Base-by-base conservation (phyloP, 352 stramenopile genomes). In the Pythium rhizo-oryzae region DNA sequence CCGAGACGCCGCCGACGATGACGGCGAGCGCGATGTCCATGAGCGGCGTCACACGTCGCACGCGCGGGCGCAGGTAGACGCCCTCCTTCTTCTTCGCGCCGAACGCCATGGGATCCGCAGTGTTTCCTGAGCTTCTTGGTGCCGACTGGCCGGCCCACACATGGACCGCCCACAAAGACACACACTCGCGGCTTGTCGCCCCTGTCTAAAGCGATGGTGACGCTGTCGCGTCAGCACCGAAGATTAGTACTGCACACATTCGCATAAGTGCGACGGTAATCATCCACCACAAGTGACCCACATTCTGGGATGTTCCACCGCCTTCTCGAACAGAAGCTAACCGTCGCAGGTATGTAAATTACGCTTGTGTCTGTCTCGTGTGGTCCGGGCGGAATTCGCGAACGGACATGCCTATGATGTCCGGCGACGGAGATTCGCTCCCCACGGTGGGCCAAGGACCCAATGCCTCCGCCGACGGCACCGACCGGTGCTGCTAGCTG, bases 1-100 rank as follows among this genome's bases (percentile, higher is more conserved):
- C 80, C 15, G 80, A 89, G 25, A 84, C 70, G 41, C 70, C 79
- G 24, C 82, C 82, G 30, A 87, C 25, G 12, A 91, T 57, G 44
- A 89, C 70, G 1, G 82, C 80, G 19, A 91, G 65, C 12, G 70
- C 73, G 30, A 91, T 65, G 53, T 91, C 82, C 72, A 91, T 80
- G n/a, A 89, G 72, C 55, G 82, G 80, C 25, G 80, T 88, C 16
- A 72, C 69, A 50, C 82, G 80, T 8, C 77, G 76, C 52, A 87
- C 73, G 28, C 82, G 82, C 54, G 80, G 78, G 21, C 80, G 80
- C 51, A 91, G 69, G 49, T 77, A 81, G 60, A 74, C 11, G 3
- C 52, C 64, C 0, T 78, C 78, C 19, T 85, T 71, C 25, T 81
- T 85, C 69, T 87, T 85, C 53, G 75, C 75, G 63, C 71, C 69